These are phyloP conservation scores for Podaxis rugospora DNA, from an alignment of 768 basidiomycete genomes.

Conservation along the genomic window DNA sequence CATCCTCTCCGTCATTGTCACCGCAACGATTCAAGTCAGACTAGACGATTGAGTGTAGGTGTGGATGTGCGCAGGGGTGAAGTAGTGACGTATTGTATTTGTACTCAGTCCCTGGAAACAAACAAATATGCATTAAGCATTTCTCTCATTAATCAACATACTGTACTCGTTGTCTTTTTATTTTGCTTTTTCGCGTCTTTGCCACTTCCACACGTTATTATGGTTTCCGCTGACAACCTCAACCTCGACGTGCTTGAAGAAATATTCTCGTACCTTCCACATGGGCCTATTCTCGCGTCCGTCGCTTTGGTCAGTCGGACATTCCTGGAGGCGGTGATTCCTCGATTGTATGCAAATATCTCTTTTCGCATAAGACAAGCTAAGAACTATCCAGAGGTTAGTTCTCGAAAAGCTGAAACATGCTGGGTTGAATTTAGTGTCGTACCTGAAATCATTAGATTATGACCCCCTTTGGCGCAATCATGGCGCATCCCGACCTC, in stretches of 20 bases:
- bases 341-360: slow-evolving; percentile 56
- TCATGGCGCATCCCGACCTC: slow-evolving; percentile 36
- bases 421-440: slow-evolving; percentile 1
- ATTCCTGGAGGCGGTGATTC: slow-evolving; percentile 61
- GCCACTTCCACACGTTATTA: slow-evolving; percentile 18
- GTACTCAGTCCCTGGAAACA: not conserved
- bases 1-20: not conserved
- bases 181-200: slow-evolving; percentile 12
- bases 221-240: slow-evolving; percentile 65
- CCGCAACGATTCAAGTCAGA: not conserved
- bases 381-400: slow-evolving; percentile 51
- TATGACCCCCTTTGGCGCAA: slow-evolving; percentile 57
- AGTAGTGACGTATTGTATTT: slow-evolving; percentile 3
- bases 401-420: slow-evolving; percentile 15
- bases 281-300: slow-evolving; percentile 50
- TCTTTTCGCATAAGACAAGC: slow-evolving; percentile 51
- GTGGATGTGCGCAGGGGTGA: not conserved
- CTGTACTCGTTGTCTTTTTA: too few relatives aligned
- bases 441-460: slow-evolving; percentile 25
- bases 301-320: slow-evolving; percentile 62
- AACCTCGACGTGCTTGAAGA: slow-evolving; percentile 71
- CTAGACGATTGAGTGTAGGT: not conserved
- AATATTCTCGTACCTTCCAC: slow-evolving; percentile 52
- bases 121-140: not conserved
- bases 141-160: not conserved